Conservation (phyloP, 805 yeast genomes). For the Schizosaccharomyces pombe region DNA sequence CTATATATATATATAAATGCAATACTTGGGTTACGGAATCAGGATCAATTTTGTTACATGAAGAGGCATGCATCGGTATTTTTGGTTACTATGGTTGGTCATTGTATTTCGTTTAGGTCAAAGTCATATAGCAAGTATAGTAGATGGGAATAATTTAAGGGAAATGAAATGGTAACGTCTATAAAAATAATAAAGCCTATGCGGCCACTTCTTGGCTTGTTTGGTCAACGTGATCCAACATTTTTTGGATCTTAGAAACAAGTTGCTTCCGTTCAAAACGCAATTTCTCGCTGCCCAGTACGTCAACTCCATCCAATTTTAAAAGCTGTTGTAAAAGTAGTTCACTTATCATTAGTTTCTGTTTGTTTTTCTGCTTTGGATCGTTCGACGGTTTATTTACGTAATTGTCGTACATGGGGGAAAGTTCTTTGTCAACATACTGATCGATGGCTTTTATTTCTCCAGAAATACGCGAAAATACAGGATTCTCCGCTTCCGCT, state of each 20-base stretch:
- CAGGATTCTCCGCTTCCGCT: neutral
- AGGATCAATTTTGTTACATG: too few relatives aligned
- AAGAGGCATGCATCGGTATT: too few relatives aligned
- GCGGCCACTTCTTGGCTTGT: neutral
- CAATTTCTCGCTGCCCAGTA: neutral
- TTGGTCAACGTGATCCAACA: neutral
- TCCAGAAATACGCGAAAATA: neutral
- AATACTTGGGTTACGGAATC: too few relatives aligned
- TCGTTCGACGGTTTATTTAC: neutral
- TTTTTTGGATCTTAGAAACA: slow-evolving; percentile 1
- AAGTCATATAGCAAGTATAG: too few relatives aligned
- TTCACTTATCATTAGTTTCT: neutral
- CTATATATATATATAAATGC: too few relatives aligned
- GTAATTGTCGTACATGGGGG: neutral
- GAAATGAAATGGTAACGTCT: neutral
- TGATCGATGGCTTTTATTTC: neutral
- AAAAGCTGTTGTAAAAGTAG: slow-evolving; percentile 8
- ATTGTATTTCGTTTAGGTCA: too few relatives aligned
- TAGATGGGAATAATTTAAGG: too few relatives aligned
- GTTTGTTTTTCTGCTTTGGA: neutral
- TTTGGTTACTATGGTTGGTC: too few relatives aligned
- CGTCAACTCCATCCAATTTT: slow-evolving; percentile 8
- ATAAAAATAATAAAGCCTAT: neutral
- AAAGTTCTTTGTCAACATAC: neutral
- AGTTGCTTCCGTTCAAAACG: neutral